Percentiles rank a stretch among this genome's conserved stretches.
phyloP scores from a whole-genome alignment of 164 flowering plant species.

The Saururus chinensis region DNA sequence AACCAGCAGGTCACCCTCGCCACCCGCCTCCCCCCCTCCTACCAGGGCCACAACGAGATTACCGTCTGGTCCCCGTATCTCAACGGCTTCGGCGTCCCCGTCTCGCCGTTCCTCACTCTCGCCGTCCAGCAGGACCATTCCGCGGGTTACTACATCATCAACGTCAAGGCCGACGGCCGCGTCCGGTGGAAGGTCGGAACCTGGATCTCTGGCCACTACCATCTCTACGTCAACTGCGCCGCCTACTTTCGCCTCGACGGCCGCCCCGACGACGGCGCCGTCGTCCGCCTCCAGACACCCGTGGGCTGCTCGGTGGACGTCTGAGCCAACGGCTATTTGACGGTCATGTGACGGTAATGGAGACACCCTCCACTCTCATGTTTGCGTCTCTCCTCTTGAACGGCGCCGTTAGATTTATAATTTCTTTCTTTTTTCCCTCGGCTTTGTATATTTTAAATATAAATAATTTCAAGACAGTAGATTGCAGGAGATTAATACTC shows the following conservation, averaged over 20 bases:
- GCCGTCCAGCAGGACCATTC: constrained; percentile 2
- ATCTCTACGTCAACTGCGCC: constrained; percentile 10
- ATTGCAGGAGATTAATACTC: no score
- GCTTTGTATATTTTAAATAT: no score
- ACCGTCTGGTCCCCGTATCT: constrained; percentile 9
- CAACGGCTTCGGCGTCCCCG: constrained; percentile 6
- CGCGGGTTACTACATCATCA: not conserved
- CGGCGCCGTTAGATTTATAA: not conserved
- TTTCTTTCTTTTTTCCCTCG: not conserved
- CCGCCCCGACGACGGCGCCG: not conserved
- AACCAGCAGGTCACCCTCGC: constrained; percentile 14
- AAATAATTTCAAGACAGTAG: no score
- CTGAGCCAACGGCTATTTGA: not conserved
- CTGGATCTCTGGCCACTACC: constrained; percentile 14
- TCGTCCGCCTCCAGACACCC: constrained; percentile 1
- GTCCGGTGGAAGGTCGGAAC: constrained; percentile 15
- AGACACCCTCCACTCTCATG: not conserved
- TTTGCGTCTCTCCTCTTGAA: not conserved
- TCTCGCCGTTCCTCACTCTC: constrained; percentile 8
- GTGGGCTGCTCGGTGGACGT: constrained; percentile 4
- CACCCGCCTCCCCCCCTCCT: constrained; percentile 1
- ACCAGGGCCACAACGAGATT: constrained; percentile 10
- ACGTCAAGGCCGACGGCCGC: constrained; percentile 6
- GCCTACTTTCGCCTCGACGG: constrained; percentile 4
- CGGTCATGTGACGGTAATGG: not conserved